Percentiles rank a stretch among this genome's conserved stretches.
Evolutionary conservation across 805 yeast species (phyloP).

Genomic region (Suhomyces pyralidae): DNA sequence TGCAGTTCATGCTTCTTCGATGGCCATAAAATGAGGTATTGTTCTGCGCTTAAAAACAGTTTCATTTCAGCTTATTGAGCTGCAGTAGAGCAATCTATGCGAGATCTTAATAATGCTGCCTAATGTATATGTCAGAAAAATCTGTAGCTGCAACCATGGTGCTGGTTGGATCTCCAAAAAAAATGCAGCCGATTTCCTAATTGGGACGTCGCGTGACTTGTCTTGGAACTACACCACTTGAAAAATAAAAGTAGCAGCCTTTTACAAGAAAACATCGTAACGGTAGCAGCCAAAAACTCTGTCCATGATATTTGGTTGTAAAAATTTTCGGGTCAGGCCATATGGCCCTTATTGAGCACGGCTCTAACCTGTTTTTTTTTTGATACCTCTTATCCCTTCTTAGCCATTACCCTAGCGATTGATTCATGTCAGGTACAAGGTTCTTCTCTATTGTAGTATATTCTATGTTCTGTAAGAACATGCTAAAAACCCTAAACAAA

Average conservation of each 20-base stretch:
- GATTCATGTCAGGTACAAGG: not conserved
- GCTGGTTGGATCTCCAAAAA: conserved; percentile 1
- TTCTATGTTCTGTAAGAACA: not conserved
- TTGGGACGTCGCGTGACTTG: not conserved
- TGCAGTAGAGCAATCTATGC: not conserved
- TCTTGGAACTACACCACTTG: not conserved
- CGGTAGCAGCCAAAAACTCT: not conserved
- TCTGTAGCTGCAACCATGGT: not conserved
- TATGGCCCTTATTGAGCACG: not conserved
- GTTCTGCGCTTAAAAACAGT: not conserved
- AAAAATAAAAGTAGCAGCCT: not conserved
- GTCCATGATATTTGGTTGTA: not conserved
- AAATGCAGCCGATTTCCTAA: conserved; percentile 1
- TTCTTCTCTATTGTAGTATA: not conserved
- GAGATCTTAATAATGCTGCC: not conserved
- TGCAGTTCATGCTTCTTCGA: not conserved
- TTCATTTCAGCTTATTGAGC: not conserved
- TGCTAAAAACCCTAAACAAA: not conserved
- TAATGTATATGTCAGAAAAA: not conserved
- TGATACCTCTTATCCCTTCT: not conserved
- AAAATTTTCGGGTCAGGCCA: not conserved
- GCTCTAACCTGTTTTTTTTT: not conserved
- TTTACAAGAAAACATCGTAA: not conserved
- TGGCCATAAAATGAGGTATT: not conserved
- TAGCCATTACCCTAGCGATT: not conserved